These are phyloP conservation scores for Ophiostoma australiae DNA, from an alignment of 2,329 filamentous ascomycete species.

Conservation along the genomic window DNA sequence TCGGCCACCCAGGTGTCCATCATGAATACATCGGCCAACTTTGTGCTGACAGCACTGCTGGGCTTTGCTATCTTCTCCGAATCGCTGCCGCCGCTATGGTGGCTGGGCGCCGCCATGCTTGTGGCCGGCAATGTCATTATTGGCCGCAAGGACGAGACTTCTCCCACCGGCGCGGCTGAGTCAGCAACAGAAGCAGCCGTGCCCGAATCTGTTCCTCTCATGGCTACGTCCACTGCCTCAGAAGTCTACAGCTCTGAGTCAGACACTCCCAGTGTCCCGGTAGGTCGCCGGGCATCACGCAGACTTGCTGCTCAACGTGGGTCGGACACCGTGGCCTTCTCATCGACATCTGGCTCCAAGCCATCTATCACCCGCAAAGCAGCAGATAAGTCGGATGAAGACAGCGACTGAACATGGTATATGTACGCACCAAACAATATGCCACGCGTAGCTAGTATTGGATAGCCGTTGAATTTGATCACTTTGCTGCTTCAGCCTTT, in stretches of 20 bases:
- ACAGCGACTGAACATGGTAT: neutral
- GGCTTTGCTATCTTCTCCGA: constrained; percentile 68
- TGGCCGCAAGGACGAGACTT: constrained; percentile 59
- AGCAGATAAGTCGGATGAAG: neutral
- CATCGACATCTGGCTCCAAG: neutral
- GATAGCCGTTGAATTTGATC: neutral
- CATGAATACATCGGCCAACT: constrained; percentile 78
- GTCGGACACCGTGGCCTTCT: neutral
- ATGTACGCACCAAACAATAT: neutral
- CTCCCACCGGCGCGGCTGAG: neutral
- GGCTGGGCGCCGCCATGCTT: constrained; percentile 65
- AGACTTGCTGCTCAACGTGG: neutral
- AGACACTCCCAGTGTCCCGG: neutral
- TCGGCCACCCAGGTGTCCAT: constrained; percentile 77
- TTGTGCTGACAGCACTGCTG: constrained; percentile 69
- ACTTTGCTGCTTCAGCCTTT: neutral
- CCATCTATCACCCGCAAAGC: neutral
- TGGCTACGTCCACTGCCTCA: neutral
- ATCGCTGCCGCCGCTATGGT: constrained; percentile 67
- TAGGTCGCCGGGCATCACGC: neutral
- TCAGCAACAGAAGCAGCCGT: neutral
- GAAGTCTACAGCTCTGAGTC: neutral
- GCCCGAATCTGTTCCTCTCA: neutral
- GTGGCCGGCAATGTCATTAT: constrained; percentile 76
- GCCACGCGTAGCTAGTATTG: neutral